phyloP scores from a whole-genome alignment of 768 basidiomycete species.

The Megacollybia marginata region DNA sequence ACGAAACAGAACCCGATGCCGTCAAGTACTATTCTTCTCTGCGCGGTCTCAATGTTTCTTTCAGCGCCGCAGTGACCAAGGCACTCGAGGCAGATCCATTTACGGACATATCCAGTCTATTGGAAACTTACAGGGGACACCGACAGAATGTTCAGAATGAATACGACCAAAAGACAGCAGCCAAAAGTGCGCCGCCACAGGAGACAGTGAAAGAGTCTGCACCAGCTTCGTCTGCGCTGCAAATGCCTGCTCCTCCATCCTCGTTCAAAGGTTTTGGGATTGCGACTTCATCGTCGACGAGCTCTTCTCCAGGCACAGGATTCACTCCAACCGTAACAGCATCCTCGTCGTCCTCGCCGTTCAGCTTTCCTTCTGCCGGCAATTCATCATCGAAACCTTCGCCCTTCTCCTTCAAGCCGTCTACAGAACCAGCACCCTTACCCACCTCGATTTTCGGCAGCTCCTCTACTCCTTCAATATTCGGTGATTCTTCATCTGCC shows the following conservation, averaged over 20 bases:
- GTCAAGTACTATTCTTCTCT: constrained; percentile 60
- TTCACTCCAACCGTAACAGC: constrained; percentile 11
- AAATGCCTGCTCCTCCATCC: constrained; percentile 27
- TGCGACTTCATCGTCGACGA: constrained; percentile 1
- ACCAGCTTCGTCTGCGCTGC: constrained; percentile 1
- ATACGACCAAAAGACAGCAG: constrained; percentile 29
- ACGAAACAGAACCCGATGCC: constrained; percentile 14
- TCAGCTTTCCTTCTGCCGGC: constrained; percentile 17
- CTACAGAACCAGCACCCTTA: neutral
- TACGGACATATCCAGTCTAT: constrained; percentile 45
- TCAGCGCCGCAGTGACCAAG: constrained; percentile 50
- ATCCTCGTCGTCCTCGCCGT: constrained; percentile 7
- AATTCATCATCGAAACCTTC: constrained; percentile 5
- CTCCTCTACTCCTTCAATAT: constrained; percentile 6
- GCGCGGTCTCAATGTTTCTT: constrained; percentile 67
- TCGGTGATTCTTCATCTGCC: neutral
- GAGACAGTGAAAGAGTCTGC: neutral
- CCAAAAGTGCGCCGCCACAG: constrained; percentile 3
- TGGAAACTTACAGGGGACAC: constrained; percentile 53
- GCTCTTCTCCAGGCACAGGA: constrained; percentile 13
- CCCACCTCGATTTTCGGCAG: constrained; percentile 1
- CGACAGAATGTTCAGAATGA: constrained; percentile 51
- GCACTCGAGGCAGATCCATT: constrained; percentile 66
- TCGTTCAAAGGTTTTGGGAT: constrained; percentile 27
- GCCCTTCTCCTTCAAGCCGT: neutral